These are phyloP conservation scores for Rhynchospora pubera DNA, from an alignment of 176 grass and related monocot genomes.

Conservation along the genomic window DNA sequence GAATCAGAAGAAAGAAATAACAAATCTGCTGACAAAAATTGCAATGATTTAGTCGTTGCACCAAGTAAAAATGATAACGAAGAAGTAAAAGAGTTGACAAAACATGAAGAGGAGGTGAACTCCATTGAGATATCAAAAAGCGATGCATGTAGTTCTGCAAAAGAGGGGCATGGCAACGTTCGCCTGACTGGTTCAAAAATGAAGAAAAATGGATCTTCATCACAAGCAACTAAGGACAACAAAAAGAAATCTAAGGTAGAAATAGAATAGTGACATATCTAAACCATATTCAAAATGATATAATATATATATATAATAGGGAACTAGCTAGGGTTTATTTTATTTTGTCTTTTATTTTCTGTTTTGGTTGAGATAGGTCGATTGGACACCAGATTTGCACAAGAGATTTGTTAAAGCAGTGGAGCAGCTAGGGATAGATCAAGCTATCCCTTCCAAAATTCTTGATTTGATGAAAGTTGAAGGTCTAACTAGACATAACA, in stretches of 20 bases:
- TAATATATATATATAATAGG: too few relatives aligned
- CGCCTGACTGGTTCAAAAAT: background rate
- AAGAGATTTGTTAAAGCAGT: conserved; percentile 48
- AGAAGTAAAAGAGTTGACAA: background rate
- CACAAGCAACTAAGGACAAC: conserved; percentile 20
- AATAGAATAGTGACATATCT: background rate
- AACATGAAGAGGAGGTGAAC: conserved; percentile 31
- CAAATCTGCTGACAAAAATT: conserved; percentile 31
- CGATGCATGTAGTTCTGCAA: conserved; percentile 30
- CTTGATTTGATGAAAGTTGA: conserved; percentile 49
- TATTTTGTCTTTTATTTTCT: background rate
- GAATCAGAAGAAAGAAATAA: conserved; percentile 27
- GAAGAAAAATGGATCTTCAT: conserved; percentile 22
- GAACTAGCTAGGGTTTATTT: background rate
- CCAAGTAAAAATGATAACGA: conserved; percentile 3
- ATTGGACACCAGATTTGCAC: conserved; percentile 46
- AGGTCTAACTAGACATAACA: conserved; percentile 39
- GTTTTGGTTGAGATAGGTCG: conserved; percentile 24
- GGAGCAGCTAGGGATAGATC: conserved; percentile 43
- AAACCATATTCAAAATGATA: background rate
- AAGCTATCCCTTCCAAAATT: conserved; percentile 52
- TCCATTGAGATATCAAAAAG: conserved; percentile 27
- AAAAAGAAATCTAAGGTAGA: conserved; percentile 40
- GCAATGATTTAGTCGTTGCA: conserved; percentile 23
- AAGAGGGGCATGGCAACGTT: conserved; percentile 5